Conservation (phyloP, 805 yeast species). For the Ogataea trehaloabstinens region DNA sequence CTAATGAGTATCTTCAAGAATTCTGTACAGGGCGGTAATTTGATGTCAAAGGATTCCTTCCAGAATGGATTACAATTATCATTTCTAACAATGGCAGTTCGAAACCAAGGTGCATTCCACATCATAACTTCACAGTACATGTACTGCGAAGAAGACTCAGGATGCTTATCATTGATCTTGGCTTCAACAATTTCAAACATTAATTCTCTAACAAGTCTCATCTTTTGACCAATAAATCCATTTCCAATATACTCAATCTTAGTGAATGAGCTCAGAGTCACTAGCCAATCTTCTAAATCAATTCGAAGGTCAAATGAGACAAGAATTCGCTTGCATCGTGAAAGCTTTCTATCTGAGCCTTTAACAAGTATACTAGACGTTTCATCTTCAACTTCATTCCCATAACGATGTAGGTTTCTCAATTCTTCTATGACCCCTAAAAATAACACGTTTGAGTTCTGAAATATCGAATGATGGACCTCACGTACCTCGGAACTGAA, state of each 20-base stretch:
- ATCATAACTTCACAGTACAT: slow-evolving; percentile 69
- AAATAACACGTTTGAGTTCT: slow-evolving; percentile 55
- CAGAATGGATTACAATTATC: slow-evolving; percentile 61
- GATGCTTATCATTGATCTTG: slow-evolving; percentile 36
- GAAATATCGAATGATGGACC: slow-evolving; percentile 60
- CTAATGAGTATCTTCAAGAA: slow-evolving; percentile 49
- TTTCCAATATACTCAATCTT: slow-evolving; percentile 47
- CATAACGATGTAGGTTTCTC: slow-evolving; percentile 41
- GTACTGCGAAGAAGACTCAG: slow-evolving; percentile 7
- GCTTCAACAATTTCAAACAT: slow-evolving; percentile 66
- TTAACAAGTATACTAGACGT: slow-evolving; percentile 9
- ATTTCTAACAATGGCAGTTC: slow-evolving; percentile 63
- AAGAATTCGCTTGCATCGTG: slow-evolving; percentile 37
- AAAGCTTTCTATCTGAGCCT: slow-evolving; percentile 10
- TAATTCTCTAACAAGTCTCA: slow-evolving; percentile 55
- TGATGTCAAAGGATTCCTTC: slow-evolving; percentile 73
- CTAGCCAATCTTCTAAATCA: slow-evolving; percentile 76
- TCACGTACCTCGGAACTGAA: slow-evolving; percentile 62
- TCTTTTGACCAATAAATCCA: slow-evolving; percentile 28
- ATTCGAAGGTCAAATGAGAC: slow-evolving; percentile 64
- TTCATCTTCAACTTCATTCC: slow-evolving; percentile 20
- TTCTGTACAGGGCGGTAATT: slow-evolving; percentile 54
- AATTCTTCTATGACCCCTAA: slow-evolving; percentile 56
- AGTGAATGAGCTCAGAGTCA: slow-evolving; percentile 63
- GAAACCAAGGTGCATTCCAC: slow-evolving; percentile 75